phyloP scores from a whole-genome alignment of 2,329 filamentous ascomycete species.

The Aspergillus sp. region DNA sequence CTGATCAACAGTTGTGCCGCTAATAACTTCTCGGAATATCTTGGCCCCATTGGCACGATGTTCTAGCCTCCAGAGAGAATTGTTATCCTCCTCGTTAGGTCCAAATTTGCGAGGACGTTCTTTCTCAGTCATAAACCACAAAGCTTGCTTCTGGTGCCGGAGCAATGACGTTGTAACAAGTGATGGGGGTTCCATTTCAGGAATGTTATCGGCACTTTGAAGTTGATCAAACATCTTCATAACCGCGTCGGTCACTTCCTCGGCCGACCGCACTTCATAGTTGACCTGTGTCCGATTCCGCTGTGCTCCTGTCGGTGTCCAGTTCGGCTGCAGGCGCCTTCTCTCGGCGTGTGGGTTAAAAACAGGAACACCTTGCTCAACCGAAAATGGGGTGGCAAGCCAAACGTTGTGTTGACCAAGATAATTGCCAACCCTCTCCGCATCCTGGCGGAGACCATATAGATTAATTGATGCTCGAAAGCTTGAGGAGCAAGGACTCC shows the following conservation, averaged over 20 bases:
- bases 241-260: constrained; percentile 84
- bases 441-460: constrained; percentile 71
- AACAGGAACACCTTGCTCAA: constrained; percentile 68
- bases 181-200: constrained; percentile 65
- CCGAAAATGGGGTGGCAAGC: constrained; percentile 64
- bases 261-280: constrained; percentile 64
- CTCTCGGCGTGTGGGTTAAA: constrained; percentile 71
- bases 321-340: constrained; percentile 43
- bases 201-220: constrained; percentile 71
- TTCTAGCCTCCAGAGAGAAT: constrained; percentile 74
- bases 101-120: constrained; percentile 67
- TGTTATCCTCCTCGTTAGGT: constrained; percentile 60
- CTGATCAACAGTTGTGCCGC: constrained; percentile 61
- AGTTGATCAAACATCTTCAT: constrained; percentile 86
- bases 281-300: constrained; percentile 28
- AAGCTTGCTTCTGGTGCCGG: constrained; percentile 83
- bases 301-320: constrained; percentile 20
- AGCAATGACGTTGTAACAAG: constrained; percentile 69
- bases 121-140: constrained; percentile 80
- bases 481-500: constrained; percentile 59
- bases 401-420: constrained; percentile 67
- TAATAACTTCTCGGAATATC: constrained; percentile 81
- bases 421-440: constrained; percentile 64
- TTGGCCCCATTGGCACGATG: constrained; percentile 57
- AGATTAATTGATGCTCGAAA: constrained; percentile 72